phyloP scores from a whole-genome alignment of 2,329 filamentous ascomycete genomes.

The Lachnellula subtilissima region DNA sequence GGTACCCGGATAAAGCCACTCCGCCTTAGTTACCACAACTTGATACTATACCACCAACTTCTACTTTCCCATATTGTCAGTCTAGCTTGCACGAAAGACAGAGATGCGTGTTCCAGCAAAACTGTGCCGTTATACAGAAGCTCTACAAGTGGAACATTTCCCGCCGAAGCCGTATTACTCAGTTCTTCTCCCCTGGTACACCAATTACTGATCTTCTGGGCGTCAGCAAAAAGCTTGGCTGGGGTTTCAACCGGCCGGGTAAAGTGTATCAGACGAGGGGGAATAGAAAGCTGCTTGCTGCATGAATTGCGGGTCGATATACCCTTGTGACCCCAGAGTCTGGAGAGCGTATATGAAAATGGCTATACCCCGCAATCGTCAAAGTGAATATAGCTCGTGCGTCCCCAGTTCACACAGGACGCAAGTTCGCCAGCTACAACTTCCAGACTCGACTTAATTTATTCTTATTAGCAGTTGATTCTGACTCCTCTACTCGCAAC shows the following conservation, averaged over 20 bases:
- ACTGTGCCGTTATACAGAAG: too few relatives aligned
- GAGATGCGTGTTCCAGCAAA: too few relatives aligned
- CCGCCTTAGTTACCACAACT: too few relatives aligned
- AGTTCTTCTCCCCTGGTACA: too few relatives aligned
- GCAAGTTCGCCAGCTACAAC: background rate
- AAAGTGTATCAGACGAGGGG: background rate
- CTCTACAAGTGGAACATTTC: too few relatives aligned
- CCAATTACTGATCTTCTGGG: too few relatives aligned
- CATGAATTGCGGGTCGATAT: background rate
- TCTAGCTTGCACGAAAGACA: too few relatives aligned
- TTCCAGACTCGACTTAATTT: background rate
- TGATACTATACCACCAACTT: too few relatives aligned
- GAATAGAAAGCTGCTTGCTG: background rate
- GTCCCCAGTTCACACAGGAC: background rate
- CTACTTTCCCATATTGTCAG: too few relatives aligned
- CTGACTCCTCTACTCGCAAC: background rate
- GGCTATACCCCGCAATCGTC: background rate
- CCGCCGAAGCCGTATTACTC: too few relatives aligned
- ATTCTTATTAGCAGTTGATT: background rate
- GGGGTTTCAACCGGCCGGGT: background rate
- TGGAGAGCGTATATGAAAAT: background rate
- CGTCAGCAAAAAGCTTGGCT: background rate
- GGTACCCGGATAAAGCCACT: too few relatives aligned
- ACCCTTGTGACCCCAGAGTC: background rate
- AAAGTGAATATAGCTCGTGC: background rate